Evolutionary conservation across 2,329 filamentous ascomycete genomes (phyloP).

Genomic region (Coniochaeta prunicola): DNA sequence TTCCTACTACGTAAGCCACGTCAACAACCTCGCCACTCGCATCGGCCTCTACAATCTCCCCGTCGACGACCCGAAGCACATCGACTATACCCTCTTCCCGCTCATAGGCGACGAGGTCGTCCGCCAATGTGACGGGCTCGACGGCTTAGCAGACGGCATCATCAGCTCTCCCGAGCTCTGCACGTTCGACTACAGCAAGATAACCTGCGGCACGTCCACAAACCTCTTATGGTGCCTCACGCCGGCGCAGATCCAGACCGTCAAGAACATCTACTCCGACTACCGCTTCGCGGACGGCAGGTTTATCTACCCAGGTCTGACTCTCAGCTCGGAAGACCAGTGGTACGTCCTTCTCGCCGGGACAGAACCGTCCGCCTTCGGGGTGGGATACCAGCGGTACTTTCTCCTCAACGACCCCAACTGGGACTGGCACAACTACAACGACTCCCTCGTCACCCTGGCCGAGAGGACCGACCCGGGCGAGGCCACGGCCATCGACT

Average conservation of each 20-base stretch:
- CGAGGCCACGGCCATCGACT: constrained; percentile 19
- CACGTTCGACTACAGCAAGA: constrained; percentile 24
- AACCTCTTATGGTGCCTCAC: constrained; percentile 27
- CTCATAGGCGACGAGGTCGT: constrained; percentile 30
- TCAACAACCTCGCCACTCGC: constrained; percentile 34
- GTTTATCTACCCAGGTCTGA: constrained; percentile 26
- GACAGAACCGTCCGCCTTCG: constrained; percentile 12
- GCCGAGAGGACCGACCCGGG: constrained; percentile 19
- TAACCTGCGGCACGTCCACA: constrained; percentile 25
- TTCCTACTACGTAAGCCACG: constrained; percentile 43
- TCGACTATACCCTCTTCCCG: constrained; percentile 32
- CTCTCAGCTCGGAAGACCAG: constrained; percentile 33
- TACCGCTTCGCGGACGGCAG: constrained; percentile 14
- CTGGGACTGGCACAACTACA: constrained; percentile 22
- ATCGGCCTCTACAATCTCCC: constrained; percentile 40
- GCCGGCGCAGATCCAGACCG: constrained; percentile 25
- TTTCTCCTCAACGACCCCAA: constrained; percentile 19
- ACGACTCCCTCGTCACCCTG: constrained; percentile 15
- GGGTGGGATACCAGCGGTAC: constrained; percentile 17
- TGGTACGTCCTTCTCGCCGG: constrained; percentile 15
- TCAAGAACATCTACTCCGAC: constrained; percentile 20
- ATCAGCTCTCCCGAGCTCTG: constrained; percentile 36
- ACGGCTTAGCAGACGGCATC: constrained; percentile 39
- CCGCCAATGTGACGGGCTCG: constrained; percentile 37
- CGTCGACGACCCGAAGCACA: constrained; percentile 29